Evolutionary conservation across 2,329 filamentous ascomycete genomes (phyloP), one percentile per base, ranked within the genome.

Genomic region (Botrytis fragariae): DNA sequence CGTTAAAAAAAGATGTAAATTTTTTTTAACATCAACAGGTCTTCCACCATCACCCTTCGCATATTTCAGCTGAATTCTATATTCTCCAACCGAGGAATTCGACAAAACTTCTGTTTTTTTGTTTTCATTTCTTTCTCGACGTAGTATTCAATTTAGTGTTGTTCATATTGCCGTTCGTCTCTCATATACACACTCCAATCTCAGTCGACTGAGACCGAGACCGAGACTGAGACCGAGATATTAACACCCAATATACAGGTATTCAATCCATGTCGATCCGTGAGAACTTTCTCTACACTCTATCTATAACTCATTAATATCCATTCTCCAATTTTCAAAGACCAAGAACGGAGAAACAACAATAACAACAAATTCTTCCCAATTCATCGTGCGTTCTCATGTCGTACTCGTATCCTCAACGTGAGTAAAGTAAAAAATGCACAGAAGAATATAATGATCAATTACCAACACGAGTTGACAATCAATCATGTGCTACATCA

Each of bases 291-390:
- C 25, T n/a, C 8, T 14, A 4, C 25, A 16, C 16, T 44, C 42
- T 44, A 18, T 51, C 25, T n/a, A 51, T 14, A 14, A 2, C 14
- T n/a, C 4, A 51, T n/a, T 7, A 14, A 12, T 14, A 51, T 51
- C 48, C 4, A 14, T 0, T 51, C 10, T 14, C 25, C 25, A 25
- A 10, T 5, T n/a, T n/a, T n/a, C 12, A 6, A n/a, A 1, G 25
- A 51, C 6, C 8, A 14, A n/a, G 25, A 51, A n/a, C n/a, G 1
- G 22, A 14, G 2, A 4, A 14, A 25, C 4, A 14, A n/a, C 0
- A 3, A 5, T 4, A 12, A n/a, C 0, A n/a, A 25, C 6, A 6
- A 1, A 22, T 10, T 22, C 3, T 9, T 51, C 10, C 25, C 10
- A n/a, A 25, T 25, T n/a, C 4, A 25, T 14, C 48, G 2, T n/a